Conservation (phyloP, 768 basidiomycete species). For the Auricularia sp. region DNA sequence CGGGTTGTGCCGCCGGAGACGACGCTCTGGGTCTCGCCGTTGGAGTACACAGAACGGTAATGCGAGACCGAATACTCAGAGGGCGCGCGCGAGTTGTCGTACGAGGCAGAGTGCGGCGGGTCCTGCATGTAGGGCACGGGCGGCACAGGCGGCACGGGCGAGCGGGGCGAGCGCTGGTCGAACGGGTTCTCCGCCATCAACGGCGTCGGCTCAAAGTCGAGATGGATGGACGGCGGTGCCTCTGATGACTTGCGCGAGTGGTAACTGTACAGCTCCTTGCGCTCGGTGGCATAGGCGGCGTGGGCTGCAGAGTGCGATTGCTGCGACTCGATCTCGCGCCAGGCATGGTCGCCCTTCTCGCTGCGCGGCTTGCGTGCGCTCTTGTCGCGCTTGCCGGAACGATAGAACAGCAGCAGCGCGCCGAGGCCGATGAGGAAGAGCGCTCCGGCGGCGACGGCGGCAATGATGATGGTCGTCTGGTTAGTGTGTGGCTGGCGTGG, state of each 20-base stretch:
- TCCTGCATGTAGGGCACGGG: not conserved
- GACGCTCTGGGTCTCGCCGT: not conserved
- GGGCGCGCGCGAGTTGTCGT: not conserved
- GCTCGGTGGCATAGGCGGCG: not conserved
- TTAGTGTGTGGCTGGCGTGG: not conserved
- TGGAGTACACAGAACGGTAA: not conserved
- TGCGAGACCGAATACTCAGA: not conserved
- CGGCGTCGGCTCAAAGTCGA: not conserved
- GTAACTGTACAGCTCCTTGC: not conserved
- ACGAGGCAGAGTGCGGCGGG: not conserved
- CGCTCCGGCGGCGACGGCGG: not conserved
- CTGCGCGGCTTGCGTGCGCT: not conserved
- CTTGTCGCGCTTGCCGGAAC: not conserved
- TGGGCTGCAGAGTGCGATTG: not conserved
- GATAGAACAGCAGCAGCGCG: not conserved
- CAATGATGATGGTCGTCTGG: not conserved
- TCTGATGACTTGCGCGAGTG: not conserved
- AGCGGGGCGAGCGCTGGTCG: not conserved
- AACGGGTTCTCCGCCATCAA: not conserved
- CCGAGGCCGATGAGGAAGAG: not conserved
- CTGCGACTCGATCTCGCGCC: constrained; percentile 3
- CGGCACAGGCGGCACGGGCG: not conserved
- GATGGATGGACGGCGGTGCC: not conserved
- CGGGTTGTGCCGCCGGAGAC: not conserved
- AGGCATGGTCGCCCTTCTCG: not conserved